Percentiles rank a stretch among this genome's conserved stretches.
Evolutionary conservation across 106 monocot species (phyloP).

Genomic region (Narthecium ossifragum): DNA sequence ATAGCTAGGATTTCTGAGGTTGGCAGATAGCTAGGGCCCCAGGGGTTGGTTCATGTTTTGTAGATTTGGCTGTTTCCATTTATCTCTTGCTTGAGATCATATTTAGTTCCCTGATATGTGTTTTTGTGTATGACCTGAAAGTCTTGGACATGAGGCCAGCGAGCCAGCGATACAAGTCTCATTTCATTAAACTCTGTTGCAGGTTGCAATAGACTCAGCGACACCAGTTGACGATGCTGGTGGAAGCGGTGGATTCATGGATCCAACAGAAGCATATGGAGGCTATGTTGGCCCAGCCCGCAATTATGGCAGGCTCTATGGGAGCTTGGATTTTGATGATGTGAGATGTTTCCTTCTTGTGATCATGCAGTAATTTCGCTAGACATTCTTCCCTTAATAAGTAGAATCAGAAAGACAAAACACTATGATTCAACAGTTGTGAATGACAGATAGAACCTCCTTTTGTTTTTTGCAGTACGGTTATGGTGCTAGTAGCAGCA

Average conservation of each 20-base stretch:
- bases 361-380: not conserved
- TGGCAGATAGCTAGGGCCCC: no score
- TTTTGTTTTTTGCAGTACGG: slow-evolving; percentile 56
- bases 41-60: no score
- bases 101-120: no score
- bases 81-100: no score
- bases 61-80: no score
- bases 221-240: slow-evolving; percentile 75
- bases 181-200: not conserved
- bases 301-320: slow-evolving; percentile 66
- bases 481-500: slow-evolving; percentile 59
- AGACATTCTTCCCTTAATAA: no score
- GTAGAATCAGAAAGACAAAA: no score
- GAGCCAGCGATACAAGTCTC: no score
- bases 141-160: no score
- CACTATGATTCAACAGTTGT: no score
- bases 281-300: slow-evolving; percentile 60
- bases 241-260: slow-evolving; percentile 31
- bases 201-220: slow-evolving; percentile 96
- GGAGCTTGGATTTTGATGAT: slow-evolving; percentile 79
- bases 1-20: no score
- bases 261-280: slow-evolving; percentile 33
- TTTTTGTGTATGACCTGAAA: no score
- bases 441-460: not conserved
- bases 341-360: slow-evolving; percentile 32